Evolutionary conservation across 192 early-diverging fungal species (phyloP).

Genomic region (Coemansia sp.): DNA sequence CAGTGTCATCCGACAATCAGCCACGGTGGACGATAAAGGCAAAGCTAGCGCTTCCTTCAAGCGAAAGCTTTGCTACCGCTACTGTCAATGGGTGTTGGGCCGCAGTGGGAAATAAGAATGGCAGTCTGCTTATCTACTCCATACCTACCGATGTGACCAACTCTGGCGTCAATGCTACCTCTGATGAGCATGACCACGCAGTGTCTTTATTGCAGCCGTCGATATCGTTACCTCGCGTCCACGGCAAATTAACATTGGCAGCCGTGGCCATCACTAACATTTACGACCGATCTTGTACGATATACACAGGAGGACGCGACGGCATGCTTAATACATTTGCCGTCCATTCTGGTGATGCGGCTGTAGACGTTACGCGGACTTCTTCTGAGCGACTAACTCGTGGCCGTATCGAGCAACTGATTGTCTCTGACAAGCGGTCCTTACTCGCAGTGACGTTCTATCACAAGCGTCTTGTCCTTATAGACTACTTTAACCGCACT

Average conservation of each 20-base stretch:
- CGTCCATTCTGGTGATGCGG: neutral
- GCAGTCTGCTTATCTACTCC: constrained; percentile 12
- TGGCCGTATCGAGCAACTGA: constrained; percentile 70
- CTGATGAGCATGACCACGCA: neutral
- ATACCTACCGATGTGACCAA: neutral
- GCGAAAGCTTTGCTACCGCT: constrained; percentile 10
- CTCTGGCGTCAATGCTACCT: neutral
- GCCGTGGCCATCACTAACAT: neutral
- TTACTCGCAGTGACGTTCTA: constrained; percentile 72
- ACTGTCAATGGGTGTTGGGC: constrained; percentile 11
- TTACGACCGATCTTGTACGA: neutral
- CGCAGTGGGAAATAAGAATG: constrained; percentile 14
- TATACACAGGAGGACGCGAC: constrained; percentile 31
- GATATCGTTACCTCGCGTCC: neutral
- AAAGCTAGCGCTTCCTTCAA: neutral
- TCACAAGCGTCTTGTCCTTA: constrained; percentile 68
- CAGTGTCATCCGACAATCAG: neutral
- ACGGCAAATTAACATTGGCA: constrained; percentile 7
- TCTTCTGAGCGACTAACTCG: constrained; percentile 64
- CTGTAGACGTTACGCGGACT: neutral
- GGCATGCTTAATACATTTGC: constrained; percentile 13
- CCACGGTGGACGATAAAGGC: constrained; percentile 1
- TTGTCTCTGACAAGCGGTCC: constrained; percentile 42
- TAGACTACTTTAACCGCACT: constrained; percentile 64
- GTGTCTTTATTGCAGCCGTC: neutral